A percentile compares a stretch with the other conserved stretches of the same genome.
These are phyloP conservation scores for Metschnikowia koreensis DNA, from an alignment of 805 yeast species.

Conservation along the genomic window DNA sequence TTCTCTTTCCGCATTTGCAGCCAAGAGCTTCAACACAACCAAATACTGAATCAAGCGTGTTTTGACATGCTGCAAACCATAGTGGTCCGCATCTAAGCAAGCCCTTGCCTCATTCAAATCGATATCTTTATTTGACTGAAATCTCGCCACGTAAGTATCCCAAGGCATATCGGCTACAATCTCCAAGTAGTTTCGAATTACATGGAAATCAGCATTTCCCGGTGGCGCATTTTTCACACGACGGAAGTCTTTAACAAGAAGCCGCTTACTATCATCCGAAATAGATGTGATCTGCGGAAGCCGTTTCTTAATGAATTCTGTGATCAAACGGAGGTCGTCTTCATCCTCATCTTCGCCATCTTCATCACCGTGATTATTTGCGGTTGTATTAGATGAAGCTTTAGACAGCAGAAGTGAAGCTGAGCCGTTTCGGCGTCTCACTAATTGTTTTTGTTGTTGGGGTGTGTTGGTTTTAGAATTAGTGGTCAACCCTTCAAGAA, in stretches of 20 bases:
- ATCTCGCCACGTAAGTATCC: conserved; percentile 37
- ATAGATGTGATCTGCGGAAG: conserved; percentile 35
- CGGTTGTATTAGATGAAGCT: conserved; percentile 3
- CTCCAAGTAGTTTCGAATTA: conserved; percentile 61
- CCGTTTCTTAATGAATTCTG: conserved; percentile 35
- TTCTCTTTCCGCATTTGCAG: conserved; percentile 35
- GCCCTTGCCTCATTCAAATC: conserved; percentile 52
- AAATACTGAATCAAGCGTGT: conserved; percentile 74
- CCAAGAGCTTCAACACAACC: conserved; percentile 66
- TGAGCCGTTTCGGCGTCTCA: conserved; percentile 11
- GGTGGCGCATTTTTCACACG: conserved; percentile 51
- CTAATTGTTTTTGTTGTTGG: conserved; percentile 7
- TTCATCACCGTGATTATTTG: conserved; percentile 19
- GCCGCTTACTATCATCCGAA: conserved; percentile 38
- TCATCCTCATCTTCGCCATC: conserved; percentile 47
- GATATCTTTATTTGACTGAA: conserved; percentile 41
- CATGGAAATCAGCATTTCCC: conserved; percentile 61
- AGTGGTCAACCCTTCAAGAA: conserved; percentile 47
- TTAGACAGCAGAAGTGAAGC: not conserved
- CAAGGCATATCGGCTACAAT: conserved; percentile 66
- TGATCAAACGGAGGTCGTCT: conserved; percentile 39
- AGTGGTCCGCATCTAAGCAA: conserved; percentile 73
- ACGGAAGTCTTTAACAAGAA: conserved; percentile 49
- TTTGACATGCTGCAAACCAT: conserved; percentile 72
- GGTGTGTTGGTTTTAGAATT: conserved; percentile 11